Percentiles rank a stretch among this genome's conserved stretches.
phyloP scores from a whole-genome alignment of 2,329 filamentous ascomycete species.

The Orbilia oligospora region DNA sequence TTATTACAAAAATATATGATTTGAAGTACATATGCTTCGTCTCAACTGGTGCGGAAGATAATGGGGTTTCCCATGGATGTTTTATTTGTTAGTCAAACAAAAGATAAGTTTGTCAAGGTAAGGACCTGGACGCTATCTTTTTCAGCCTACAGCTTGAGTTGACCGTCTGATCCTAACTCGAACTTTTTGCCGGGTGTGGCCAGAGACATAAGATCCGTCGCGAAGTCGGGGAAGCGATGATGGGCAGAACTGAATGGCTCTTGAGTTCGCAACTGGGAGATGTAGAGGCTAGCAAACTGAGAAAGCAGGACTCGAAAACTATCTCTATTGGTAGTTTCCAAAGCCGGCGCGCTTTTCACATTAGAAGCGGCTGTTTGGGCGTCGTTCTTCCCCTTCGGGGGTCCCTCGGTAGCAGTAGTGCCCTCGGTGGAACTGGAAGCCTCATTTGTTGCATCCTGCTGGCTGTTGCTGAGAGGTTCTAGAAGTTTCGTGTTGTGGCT shows the following conservation, averaged over 20 bases:
- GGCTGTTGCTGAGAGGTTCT: not conserved
- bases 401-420: not conserved
- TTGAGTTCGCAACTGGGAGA: slow-evolving; percentile 12
- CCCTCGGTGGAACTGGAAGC: not conserved
- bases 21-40: too few relatives aligned
- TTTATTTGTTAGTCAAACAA: too few relatives aligned
- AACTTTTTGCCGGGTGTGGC: not conserved
- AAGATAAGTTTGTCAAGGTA: too few relatives aligned
- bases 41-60: too few relatives aligned
- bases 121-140: too few relatives aligned
- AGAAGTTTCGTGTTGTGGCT: not conserved
- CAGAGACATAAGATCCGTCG: slow-evolving; percentile 38
- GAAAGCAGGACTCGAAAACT: slow-evolving; percentile 27
- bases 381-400: too few relatives aligned
- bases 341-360: too few relatives aligned
- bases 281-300: slow-evolving; percentile 9
- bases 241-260: not conserved
- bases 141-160: slow-evolving; percentile 1
- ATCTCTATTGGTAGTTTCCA: too few relatives aligned
- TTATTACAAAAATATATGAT: too few relatives aligned
- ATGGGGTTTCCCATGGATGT: too few relatives aligned
- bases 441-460: not conserved
- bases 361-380: too few relatives aligned
- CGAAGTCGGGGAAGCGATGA: slow-evolving; percentile 36
- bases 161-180: slow-evolving; percentile 5